These are phyloP conservation scores for Rubus idaeus DNA, from an alignment of 306 rosid genomes.

Conservation along the genomic window DNA sequence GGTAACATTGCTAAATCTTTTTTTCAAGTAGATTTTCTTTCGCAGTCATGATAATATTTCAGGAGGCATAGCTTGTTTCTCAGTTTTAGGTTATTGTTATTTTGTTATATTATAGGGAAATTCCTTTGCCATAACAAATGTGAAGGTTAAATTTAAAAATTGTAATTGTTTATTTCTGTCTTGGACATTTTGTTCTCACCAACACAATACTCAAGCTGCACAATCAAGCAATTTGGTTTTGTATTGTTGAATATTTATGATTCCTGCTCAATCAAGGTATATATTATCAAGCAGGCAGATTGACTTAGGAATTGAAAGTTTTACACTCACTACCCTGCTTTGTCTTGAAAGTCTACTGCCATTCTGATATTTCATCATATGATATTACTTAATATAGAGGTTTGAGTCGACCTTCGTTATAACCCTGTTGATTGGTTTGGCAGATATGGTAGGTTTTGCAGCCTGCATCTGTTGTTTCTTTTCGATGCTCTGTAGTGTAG, in stretches of 20 bases:
- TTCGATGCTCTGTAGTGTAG: not conserved
- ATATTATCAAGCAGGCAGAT: not conserved
- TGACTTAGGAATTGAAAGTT: not conserved
- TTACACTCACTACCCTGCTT: not conserved
- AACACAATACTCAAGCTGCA: not conserved
- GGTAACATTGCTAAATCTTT: slow-evolving; percentile 40
- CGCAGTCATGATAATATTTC: not conserved
- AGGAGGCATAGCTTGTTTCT: not conserved
- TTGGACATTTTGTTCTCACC: not conserved
- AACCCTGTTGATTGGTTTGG: no score
- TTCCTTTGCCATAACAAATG: not conserved
- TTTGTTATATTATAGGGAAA: not conserved
- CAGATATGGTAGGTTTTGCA: not conserved
- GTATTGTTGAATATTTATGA: not conserved
- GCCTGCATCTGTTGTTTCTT: not conserved
- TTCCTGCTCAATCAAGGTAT: not conserved
- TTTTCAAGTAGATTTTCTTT: not conserved
- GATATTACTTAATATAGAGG: not conserved
- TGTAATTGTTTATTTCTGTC: not conserved
- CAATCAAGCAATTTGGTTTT: not conserved
- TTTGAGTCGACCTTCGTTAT: no score
- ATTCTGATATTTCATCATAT: not conserved
- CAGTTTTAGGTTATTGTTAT: not conserved
- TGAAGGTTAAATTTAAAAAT: not conserved
- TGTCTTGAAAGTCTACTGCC: not conserved